Base-by-base conservation (phyloP, 225 moss, liverwort and hornwort genomes). In the Anthoceros angustus region DNA sequence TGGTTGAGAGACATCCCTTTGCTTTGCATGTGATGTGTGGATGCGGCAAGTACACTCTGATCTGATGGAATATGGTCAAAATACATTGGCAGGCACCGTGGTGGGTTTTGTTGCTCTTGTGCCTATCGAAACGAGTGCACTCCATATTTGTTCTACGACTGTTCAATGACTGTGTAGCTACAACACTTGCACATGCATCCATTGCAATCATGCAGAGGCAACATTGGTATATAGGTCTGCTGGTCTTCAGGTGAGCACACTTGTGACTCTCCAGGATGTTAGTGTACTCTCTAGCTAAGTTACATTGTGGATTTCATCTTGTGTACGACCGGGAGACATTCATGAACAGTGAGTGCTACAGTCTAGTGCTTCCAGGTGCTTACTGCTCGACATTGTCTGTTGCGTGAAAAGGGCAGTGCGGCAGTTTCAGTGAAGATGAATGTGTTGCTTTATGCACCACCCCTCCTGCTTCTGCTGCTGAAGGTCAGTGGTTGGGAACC, bases 371-470 rank as follows among this genome's bases (percentile, higher is more conserved):
- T 32, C 2, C 4, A 32, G 32, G 32, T 32, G 32, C 32, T 32
- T 32, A 32, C 32, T 32, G 32, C 32, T 32, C 32, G 32, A 32
- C 32, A 32, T 32, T 32, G 32, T 32, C 32, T 32, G 32, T 32
- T 32, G 32, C 4, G 32, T 32, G 32, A 20, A 64, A 42, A 42
- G 20, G 70, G 70, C 80, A 98, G 98, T 81, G 80, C 85, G 77
- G 98, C 88, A 63, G 92, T 98, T 46, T 98, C 98, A 38, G 89
- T 98, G 70, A 98, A 98, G 70, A 98, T 98, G 98, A 98, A 91
- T 61, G 98, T 98, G 74, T 78, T 98, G 70, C 80, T 98, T 40
- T 82, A 92, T 76, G 98, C 98, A 38, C 98, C 98, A 6, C 81
- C 98, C 50, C 79, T 98, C 61, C 77, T 98, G 71, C 89, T 98